A percentile compares a stretch with the other conserved stretches of the same genome.
phyloP scores from a whole-genome alignment of 176 grass and related monocot genomes.

The Oryza coarctata region DNA sequence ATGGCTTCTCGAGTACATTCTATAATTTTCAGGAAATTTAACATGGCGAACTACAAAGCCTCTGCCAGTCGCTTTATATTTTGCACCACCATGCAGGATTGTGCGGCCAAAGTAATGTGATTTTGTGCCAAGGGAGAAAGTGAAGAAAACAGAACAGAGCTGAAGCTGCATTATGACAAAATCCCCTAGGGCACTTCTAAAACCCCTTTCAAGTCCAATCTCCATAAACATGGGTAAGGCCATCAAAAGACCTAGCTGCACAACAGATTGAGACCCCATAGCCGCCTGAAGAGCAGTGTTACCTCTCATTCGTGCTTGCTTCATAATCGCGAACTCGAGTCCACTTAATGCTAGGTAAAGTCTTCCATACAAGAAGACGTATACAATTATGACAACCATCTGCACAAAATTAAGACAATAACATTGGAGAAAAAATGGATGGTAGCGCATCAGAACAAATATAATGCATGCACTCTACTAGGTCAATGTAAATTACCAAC shows the following conservation, averaged over 20 bases:
- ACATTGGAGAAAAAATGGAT: slow-evolving; percentile 21
- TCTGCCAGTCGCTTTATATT: slow-evolving; percentile 78
- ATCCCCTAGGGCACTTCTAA: slow-evolving; percentile 67
- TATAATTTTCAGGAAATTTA: slow-evolving; percentile 81
- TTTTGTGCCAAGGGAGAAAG: slow-evolving; percentile 84
- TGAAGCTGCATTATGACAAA: slow-evolving; percentile 88
- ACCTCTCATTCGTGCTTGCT: slow-evolving; percentile 74
- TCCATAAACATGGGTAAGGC: slow-evolving; percentile 95
- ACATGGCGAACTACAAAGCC: slow-evolving; percentile 88
- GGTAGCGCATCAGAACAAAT: slow-evolving; percentile 3
- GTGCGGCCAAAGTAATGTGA: slow-evolving; percentile 80
- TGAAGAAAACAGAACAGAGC: slow-evolving; percentile 86
- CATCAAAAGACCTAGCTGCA: slow-evolving; percentile 86
- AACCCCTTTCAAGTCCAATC: slow-evolving; percentile 84
- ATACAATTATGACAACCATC: slow-evolving; percentile 88
- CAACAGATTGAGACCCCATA: slow-evolving; percentile 87
- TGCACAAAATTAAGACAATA: slow-evolving; percentile 32
- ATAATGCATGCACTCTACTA: neutral
- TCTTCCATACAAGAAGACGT: slow-evolving; percentile 82
- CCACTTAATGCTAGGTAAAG: slow-evolving; percentile 85
- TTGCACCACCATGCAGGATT: slow-evolving; percentile 77
- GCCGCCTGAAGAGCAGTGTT: slow-evolving; percentile 67
- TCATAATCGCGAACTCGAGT: slow-evolving; percentile 71
- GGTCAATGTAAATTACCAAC: slow-evolving; percentile 42
- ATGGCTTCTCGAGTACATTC: slow-evolving; percentile 80